Percentiles rank a stretch among this genome's conserved stretches.
Evolutionary conservation across 306 rosid species (phyloP).

Genomic region (Mimosa pudica): DNA sequence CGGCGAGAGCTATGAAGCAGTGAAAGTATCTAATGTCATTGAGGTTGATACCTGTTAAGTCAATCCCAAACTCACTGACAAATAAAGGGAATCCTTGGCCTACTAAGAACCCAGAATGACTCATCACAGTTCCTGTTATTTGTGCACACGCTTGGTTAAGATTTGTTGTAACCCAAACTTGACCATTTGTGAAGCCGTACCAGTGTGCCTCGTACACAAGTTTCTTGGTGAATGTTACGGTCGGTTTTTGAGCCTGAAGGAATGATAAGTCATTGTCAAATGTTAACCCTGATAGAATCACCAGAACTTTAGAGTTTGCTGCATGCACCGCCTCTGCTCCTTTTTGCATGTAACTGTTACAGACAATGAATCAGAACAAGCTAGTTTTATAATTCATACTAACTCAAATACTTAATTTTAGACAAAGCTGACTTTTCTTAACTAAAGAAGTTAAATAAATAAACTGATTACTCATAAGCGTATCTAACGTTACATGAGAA

Average conservation of each 20-base stretch:
- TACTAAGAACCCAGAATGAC: slow-evolving; percentile 55
- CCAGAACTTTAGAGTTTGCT: slow-evolving; percentile 71
- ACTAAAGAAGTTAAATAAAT: too few species aligned
- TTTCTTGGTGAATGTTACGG: slow-evolving; percentile 60
- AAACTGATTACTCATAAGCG: too few species aligned
- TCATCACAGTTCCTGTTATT: slow-evolving; percentile 48
- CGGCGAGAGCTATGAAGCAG: slow-evolving; percentile 68
- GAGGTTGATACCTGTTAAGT: slow-evolving; percentile 65
- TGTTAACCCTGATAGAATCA: slow-evolving; percentile 74
- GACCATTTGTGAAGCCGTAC: slow-evolving; percentile 71
- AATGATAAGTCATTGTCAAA: slow-evolving; percentile 72
- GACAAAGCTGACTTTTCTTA: too few species aligned
- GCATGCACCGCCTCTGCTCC: slow-evolving; percentile 93
- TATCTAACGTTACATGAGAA: too few species aligned
- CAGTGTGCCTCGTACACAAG: slow-evolving; percentile 78
- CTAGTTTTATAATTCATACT: background rate
- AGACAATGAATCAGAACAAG: background rate
- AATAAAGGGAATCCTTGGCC: slow-evolving; percentile 76
- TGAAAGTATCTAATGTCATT: slow-evolving; percentile 78
- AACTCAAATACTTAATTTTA: too few species aligned
- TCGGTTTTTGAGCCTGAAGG: slow-evolving; percentile 41
- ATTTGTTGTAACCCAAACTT: slow-evolving; percentile 65
- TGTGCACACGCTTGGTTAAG: slow-evolving; percentile 81
- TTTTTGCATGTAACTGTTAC: slow-evolving; percentile 70
- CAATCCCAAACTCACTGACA: slow-evolving; percentile 79